These are phyloP conservation scores for Saxispiralis lemnorum DNA, from an alignment of 495 filamentous ascomycete species.

Conservation along the genomic window DNA sequence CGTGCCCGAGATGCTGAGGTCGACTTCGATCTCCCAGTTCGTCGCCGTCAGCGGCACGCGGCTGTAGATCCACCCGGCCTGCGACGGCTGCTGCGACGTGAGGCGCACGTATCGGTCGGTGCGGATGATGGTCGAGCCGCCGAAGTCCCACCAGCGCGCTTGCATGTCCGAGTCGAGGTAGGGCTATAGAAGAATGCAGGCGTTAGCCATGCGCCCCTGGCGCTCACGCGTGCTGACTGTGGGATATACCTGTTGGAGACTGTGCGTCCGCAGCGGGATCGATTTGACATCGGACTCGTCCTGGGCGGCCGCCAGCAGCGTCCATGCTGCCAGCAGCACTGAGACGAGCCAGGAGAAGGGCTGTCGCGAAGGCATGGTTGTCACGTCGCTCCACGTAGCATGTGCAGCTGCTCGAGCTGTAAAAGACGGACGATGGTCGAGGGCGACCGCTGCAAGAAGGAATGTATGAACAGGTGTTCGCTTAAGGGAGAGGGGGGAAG, in stretches of 20 bases:
- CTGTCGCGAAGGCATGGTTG: too few relatives aligned
- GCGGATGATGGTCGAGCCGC: conserved; percentile 82
- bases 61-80: conserved; percentile 84
- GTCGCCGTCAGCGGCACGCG: conserved; percentile 89
- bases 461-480: too few relatives aligned
- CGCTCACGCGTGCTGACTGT: not conserved
- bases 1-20: conserved; percentile 74
- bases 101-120: conserved; percentile 93
- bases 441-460: too few relatives aligned
- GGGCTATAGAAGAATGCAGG: conserved; percentile 37
- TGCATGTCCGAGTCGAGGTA: conserved; percentile 97
- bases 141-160: conserved; percentile 98
- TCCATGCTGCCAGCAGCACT: conserved; percentile 15
- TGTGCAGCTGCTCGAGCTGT: too few relatives aligned
- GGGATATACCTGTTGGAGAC: conserved; percentile 5
- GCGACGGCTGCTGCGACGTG: conserved; percentile 73
- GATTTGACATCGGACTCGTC: conserved; percentile 13
- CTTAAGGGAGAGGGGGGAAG: too few relatives aligned
- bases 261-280: conserved; percentile 15
- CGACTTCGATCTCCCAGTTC: conserved; percentile 97
- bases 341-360: conserved; percentile 1
- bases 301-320: conserved; percentile 6
- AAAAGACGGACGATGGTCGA: too few relatives aligned
- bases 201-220: not conserved
- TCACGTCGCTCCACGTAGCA: too few relatives aligned